Evolutionary conservation across 2,329 filamentous ascomycete species (phyloP).

Genomic region (Elsinoe perseae): DNA sequence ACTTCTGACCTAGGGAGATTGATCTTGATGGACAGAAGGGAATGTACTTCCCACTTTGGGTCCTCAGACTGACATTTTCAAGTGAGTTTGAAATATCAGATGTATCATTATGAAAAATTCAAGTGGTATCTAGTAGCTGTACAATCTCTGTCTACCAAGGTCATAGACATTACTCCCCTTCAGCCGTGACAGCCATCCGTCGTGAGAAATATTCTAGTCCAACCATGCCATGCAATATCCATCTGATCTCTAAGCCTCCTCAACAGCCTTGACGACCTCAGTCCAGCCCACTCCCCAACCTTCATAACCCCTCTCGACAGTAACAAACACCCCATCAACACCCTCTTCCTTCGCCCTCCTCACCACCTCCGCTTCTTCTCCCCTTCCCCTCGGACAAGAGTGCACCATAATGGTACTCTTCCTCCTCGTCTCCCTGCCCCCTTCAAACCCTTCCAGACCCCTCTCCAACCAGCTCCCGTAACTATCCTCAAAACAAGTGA

Average conservation of each 20-base stretch:
- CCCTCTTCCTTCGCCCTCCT: constrained; percentile 10
- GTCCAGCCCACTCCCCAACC: constrained; percentile 11
- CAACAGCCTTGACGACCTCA: constrained; percentile 5
- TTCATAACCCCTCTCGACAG: constrained; percentile 13
- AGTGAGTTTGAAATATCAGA: background rate
- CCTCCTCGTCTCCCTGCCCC: constrained; percentile 11
- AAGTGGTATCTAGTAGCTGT: constrained; percentile 4
- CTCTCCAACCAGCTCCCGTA: constrained; percentile 16
- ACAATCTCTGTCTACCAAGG: background rate
- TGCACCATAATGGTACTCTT: constrained; percentile 22
- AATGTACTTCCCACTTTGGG: too few species aligned
- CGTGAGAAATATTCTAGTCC: background rate
- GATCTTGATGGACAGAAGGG: too few species aligned
- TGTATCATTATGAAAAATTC: background rate
- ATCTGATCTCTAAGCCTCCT: background rate
- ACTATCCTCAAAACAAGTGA: constrained; percentile 23
- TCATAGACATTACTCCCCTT: background rate
- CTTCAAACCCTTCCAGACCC: constrained; percentile 17
- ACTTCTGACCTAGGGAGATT: background rate
- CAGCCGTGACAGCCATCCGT: background rate
- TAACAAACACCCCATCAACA: constrained; percentile 13
- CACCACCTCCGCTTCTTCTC: constrained; percentile 8
- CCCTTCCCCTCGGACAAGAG: constrained; percentile 8
- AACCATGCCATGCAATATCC: background rate
- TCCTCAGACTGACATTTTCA: too few species aligned